Evolutionary conservation across 176 grass and related monocot species (phyloP), one percentile per base, ranked within the genome.

Genomic region (Avena sativa): DNA sequence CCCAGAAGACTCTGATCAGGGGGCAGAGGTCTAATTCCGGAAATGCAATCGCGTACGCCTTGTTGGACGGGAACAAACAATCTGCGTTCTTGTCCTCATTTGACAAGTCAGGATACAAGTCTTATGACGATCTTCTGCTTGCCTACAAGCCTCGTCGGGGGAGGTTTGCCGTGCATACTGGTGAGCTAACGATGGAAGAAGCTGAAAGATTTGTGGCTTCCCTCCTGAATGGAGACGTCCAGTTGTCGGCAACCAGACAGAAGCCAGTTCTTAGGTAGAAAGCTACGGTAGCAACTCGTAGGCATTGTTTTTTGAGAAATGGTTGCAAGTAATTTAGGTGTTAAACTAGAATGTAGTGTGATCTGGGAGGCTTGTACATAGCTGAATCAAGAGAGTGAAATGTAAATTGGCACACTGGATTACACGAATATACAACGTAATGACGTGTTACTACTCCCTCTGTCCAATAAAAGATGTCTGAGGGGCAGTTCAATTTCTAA

Each of bases 71-170:
- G 57, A 87, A 81, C 76, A 99, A 90, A 85, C 90, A 99, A 28
- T 87, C 82, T 4, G 38, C 87, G 4, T 92, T 99, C 79, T 47
- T 96, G 38, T 85, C 87, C 74, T 86, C 90, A 2, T 96, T 99
- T 32, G 89, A 93, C 76, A 87, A 91, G 83, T 87, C 79, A 17
- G 92, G 90, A 34, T 96, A 74, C 72, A 87, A 68, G 69, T 87
- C 85, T 9, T 84, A 61, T 44, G 92, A 96, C 75, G 87, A 75
- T 49, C 79, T 98, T 80, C 72, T 99, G 28, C 26, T 99, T 36
- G 90, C 92, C 56, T 99, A 96, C 93, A 99, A 94, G 73, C 97
- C 90, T 73, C 89, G 86, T 3, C 89, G 91, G 12, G 90, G 92
- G 23, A 94, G 83, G 67, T 91, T 91, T 56, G 90, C 85, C 2